Conservation (phyloP, 164 flowering plant species). For the Aristolochia fimbriata region DNA sequence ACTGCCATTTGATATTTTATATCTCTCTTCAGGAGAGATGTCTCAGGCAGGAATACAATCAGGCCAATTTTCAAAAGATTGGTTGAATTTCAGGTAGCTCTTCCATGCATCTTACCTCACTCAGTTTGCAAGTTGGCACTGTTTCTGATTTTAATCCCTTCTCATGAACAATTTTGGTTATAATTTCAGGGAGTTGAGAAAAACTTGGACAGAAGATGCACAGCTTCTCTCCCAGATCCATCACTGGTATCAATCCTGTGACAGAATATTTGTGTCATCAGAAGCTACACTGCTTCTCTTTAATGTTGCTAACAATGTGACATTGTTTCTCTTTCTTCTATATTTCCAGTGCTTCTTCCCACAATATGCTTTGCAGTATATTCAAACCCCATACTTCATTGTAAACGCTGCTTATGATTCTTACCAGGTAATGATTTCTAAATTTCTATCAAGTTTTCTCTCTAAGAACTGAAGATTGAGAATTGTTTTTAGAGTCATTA, state of each 20-base stretch:
- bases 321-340: background rate
- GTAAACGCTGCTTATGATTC: conserved; percentile 83
- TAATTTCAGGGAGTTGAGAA: conserved; percentile 44
- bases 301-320: too few relatives aligned
- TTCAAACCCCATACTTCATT: conserved; percentile 66
- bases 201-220: conserved; percentile 57
- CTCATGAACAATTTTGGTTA: background rate
- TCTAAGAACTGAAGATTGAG: background rate
- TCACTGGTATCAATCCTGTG: conserved; percentile 33
- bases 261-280: background rate
- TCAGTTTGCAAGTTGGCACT: background rate
- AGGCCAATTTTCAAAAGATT: conserved; percentile 44
- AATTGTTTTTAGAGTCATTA: too few relatives aligned
- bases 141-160: background rate
- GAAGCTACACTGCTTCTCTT: background rate
- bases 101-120: background rate
- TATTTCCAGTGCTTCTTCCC: conserved; percentile 86
- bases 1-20: background rate
- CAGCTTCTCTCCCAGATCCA: conserved; percentile 30
- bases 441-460: background rate
- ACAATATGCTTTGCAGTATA: conserved; percentile 50
- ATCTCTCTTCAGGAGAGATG: conserved; percentile 47
- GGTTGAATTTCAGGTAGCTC: conserved; percentile 56
- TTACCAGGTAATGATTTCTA: background rate
- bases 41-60: conserved; percentile 38